phyloP scores from a whole-genome alignment of 352 stramenopile genomes.

The Aphanomyces euteiches region DNA sequence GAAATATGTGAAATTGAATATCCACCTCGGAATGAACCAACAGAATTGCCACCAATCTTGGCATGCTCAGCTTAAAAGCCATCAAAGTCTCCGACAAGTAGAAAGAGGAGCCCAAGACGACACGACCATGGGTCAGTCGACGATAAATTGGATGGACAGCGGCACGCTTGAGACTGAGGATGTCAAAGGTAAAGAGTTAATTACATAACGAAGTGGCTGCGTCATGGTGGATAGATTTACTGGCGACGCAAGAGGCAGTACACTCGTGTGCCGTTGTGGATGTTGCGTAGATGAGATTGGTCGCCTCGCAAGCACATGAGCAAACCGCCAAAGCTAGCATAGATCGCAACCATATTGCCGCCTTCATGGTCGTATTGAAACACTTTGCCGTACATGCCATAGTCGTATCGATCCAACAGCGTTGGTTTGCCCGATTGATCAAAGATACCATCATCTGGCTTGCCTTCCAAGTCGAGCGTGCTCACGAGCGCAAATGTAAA shows the following conservation, averaged over 20 bases:
- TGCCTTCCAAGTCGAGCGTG: constrained; percentile 95
- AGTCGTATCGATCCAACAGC: constrained; percentile 97
- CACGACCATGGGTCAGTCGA: too few species aligned
- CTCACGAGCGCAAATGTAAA: constrained; percentile 95
- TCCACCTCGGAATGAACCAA: too few species aligned
- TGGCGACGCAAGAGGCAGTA: constrained; percentile 91
- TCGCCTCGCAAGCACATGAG: constrained; percentile 97
- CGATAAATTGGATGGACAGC: too few species aligned
- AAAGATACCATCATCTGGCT: constrained; percentile 93
- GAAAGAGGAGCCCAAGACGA: too few species aligned
- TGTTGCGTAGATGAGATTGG: constrained; percentile 94
- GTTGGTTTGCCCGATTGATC: constrained; percentile 90
- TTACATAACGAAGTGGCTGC: background rate
- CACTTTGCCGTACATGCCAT: constrained; percentile 98
- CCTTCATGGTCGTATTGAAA: constrained; percentile 97
- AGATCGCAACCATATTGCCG: constrained; percentile 91
- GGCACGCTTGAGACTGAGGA: too few species aligned
- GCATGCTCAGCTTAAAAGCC: too few species aligned
- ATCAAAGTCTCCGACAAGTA: too few species aligned
- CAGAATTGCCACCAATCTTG: too few species aligned
- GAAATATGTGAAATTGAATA: too few species aligned
- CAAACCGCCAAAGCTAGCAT: constrained; percentile 95
- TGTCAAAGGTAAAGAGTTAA: too few species aligned
- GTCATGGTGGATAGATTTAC: constrained; percentile 37
- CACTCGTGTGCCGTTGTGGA: constrained; percentile 95